Evolutionary conservation across 306 rosid genomes (phyloP).

Genomic region (Quercus gilva): DNA sequence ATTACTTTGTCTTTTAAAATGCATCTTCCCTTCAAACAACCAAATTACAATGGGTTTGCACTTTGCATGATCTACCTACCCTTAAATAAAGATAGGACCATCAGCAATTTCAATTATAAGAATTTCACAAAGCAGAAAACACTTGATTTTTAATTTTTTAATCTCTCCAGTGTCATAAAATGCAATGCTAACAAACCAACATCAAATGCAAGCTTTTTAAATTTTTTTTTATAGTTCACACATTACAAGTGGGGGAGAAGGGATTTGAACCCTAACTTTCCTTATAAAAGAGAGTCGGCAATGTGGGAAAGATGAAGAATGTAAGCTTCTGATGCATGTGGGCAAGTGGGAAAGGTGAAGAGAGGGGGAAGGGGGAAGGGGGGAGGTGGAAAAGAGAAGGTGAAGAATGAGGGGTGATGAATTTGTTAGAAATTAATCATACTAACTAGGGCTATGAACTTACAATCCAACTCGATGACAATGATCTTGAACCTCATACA

Average conservation of each 20-base stretch:
- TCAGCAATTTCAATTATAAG: background rate
- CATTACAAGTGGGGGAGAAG: too few relatives aligned
- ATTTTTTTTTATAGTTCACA: background rate
- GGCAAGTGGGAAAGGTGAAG: background rate
- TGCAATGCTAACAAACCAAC: background rate
- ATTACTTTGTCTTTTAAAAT: background rate
- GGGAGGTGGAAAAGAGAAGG: background rate
- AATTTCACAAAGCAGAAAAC: background rate
- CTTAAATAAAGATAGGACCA: background rate
- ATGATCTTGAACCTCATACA: conserved; percentile 63
- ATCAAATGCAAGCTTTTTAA: background rate
- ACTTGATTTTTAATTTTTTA: background rate
- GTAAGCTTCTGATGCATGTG: background rate
- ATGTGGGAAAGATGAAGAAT: too few relatives aligned
- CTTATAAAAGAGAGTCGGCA: too few relatives aligned
- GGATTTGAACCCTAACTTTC: too few relatives aligned
- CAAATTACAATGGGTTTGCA: background rate
- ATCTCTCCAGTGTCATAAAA: background rate
- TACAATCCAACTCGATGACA: conserved; percentile 70
- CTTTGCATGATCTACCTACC: background rate
- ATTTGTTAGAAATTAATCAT: background rate
- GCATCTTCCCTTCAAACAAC: background rate
- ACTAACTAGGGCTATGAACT: conserved; percentile 29
- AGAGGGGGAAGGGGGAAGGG: background rate
- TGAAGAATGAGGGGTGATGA: background rate